Evolutionary conservation across 176 grass and related monocot species (phyloP).

Genomic region (Cymbopogon citratus): DNA sequence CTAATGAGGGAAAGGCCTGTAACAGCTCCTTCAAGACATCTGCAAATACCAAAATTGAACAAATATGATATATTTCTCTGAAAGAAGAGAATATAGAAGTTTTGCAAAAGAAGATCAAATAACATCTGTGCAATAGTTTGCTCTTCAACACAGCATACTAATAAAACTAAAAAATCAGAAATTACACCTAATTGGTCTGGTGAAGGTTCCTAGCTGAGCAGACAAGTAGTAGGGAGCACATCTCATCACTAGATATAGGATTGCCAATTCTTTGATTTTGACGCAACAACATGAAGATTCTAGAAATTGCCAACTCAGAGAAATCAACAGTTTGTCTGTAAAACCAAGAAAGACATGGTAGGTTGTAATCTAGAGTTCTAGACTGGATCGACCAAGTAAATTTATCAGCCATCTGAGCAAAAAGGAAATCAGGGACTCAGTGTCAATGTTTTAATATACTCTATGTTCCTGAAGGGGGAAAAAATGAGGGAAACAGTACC

Average conservation of each 20-base stretch:
- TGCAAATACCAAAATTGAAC: constrained; percentile 33
- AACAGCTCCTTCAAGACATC: constrained; percentile 80
- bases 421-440: background rate
- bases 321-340: background rate
- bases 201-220: background rate
- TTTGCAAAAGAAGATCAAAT: background rate
- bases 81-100: background rate
- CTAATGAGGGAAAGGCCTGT: constrained; percentile 65
- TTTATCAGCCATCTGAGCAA: constrained; percentile 1
- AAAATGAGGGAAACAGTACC: background rate
- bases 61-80: background rate
- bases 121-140: background rate
- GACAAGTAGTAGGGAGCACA: background rate
- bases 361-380: background rate
- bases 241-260: background rate
- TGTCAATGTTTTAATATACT: constrained; percentile 2
- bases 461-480: background rate
- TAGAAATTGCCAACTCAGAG: background rate
- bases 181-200: background rate
- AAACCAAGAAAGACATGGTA: constrained; percentile 14
- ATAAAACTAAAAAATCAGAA: constrained; percentile 13
- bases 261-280: background rate
- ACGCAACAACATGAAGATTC: background rate
- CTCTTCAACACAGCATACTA: background rate
- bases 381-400: constrained; percentile 12